phyloP scores from a whole-genome alignment of 257 asterid genomes.

The Plantago ovata region DNA sequence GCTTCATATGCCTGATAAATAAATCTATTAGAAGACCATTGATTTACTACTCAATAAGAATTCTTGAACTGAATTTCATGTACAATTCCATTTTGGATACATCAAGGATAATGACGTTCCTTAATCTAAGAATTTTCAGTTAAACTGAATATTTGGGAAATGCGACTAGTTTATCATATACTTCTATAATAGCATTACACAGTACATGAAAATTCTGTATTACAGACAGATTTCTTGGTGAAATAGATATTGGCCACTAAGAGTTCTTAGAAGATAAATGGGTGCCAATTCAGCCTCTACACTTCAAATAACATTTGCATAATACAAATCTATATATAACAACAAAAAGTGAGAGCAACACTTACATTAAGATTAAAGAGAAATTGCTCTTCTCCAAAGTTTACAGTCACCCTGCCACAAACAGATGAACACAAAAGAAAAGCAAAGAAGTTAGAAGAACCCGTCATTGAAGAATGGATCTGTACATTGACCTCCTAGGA shows the following conservation, averaged over 20 bases:
- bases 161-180: too few species aligned
- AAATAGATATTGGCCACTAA: too few species aligned
- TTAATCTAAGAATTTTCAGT: too few species aligned
- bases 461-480: constrained; percentile 9
- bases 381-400: constrained; percentile 84
- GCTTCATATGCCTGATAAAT: constrained; percentile 78
- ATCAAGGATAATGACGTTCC: not conserved
- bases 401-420: constrained; percentile 74
- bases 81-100: not conserved
- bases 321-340: too few species aligned
- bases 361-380: constrained; percentile 77
- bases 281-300: constrained; percentile 9
- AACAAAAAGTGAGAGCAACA: constrained; percentile 10
- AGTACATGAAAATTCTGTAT: not conserved
- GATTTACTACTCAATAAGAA: not conserved
- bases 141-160: too few species aligned
- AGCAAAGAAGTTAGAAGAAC: constrained; percentile 20
- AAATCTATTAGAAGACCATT: constrained; percentile 6
- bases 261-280: constrained; percentile 6
- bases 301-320: constrained; percentile 7
- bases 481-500: constrained; percentile 16
- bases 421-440: constrained; percentile 21
- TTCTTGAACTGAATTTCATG: constrained; percentile 6
- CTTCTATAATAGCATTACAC: too few species aligned
- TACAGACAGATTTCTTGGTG: not conserved